These are phyloP conservation scores for Sordariomycetes sp. DNA, from an alignment of 2,329 filamentous ascomycete genomes.

Conservation along the genomic window DNA sequence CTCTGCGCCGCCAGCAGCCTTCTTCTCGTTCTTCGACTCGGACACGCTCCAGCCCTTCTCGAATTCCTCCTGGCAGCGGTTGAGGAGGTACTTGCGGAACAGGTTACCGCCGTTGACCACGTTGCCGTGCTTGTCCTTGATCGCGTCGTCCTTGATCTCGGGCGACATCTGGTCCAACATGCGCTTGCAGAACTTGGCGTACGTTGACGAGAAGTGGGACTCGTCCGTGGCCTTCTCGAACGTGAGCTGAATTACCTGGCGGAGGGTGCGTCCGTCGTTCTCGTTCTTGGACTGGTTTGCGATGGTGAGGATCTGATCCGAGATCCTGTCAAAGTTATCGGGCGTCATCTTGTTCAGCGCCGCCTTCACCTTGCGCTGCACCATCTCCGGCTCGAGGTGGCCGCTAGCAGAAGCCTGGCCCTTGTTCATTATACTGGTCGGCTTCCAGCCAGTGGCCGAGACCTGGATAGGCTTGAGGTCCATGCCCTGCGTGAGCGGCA, in stretches of 20 bases:
- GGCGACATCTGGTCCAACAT: constrained; percentile 94
- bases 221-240: constrained; percentile 99
- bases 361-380: constrained; percentile 98
- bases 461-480: constrained; percentile 69
- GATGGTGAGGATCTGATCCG: constrained; percentile 84
- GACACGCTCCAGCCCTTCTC: constrained; percentile 95
- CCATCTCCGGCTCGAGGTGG: constrained; percentile 77
- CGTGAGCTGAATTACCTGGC: constrained; percentile 96
- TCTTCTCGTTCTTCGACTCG: constrained; percentile 41
- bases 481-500: constrained; percentile 78
- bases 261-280: constrained; percentile 80
- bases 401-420: constrained; percentile 24
- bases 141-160: constrained; percentile 90
- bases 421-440: constrained; percentile 49
- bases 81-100: constrained; percentile 97
- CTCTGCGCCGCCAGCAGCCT: constrained; percentile 49
- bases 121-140: constrained; percentile 78
- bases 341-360: constrained; percentile 99
- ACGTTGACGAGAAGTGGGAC: constrained; percentile 97
- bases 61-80: constrained; percentile 97
- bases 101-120: constrained; percentile 84
- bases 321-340: constrained; percentile 94
- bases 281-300: constrained; percentile 93
- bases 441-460: constrained; percentile 78
- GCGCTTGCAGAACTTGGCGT: constrained; percentile 93